These are phyloP conservation scores for Flaveria ramosissima DNA, from an alignment of 129 eudicot species.

Conservation along the genomic window DNA sequence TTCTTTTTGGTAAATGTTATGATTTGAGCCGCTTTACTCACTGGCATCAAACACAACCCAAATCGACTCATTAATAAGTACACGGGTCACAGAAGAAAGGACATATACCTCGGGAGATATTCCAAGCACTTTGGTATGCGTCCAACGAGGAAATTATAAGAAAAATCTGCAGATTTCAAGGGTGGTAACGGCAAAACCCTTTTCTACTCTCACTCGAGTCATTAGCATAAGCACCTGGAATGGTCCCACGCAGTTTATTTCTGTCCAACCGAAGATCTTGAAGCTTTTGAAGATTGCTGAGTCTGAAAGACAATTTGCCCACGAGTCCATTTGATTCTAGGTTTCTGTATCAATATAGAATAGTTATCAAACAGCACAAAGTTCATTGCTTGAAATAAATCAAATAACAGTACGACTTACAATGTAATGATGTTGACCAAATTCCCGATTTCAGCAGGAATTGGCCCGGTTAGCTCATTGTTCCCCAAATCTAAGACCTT, in stretches of 20 bases:
- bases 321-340: constrained; percentile 83
- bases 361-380: constrained; percentile 1
- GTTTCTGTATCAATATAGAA: constrained; percentile 52
- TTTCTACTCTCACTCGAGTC: constrained; percentile 41
- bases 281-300: constrained; percentile 64
- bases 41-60: not conserved
- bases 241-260: constrained; percentile 68
- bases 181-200: constrained; percentile 77
- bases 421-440: constrained; percentile 52
- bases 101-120: constrained; percentile 64
- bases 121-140: constrained; percentile 80
- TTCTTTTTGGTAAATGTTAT: not conserved
- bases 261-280: constrained; percentile 86
- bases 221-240: constrained; percentile 40
- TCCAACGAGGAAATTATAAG: constrained; percentile 76
- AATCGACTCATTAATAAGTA: not conserved
- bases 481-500: constrained; percentile 81
- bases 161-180: constrained; percentile 68
- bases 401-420: constrained; percentile 43
- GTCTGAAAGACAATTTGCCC: constrained; percentile 69
- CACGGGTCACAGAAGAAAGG: not conserved
- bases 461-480: constrained; percentile 82
- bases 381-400: constrained; percentile 7
- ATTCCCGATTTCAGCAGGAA: constrained; percentile 83
- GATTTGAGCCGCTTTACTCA: not conserved